Base-by-base conservation (phyloP, 1,284 basidiomycete genomes). In the Malassezia equina region DNA sequence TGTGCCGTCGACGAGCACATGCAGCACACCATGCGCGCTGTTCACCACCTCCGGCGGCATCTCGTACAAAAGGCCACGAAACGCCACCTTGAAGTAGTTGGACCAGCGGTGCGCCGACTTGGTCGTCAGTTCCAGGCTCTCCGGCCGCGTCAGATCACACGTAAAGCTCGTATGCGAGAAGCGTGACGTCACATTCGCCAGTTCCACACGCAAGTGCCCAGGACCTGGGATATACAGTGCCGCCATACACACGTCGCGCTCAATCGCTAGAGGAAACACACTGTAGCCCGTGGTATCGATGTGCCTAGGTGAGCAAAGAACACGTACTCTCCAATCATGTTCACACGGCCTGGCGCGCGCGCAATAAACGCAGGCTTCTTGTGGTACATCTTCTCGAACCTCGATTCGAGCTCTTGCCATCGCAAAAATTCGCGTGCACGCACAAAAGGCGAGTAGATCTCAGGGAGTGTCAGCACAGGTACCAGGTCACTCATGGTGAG, bases 31-130 rank as follows among this genome's bases (percentile, higher is more conserved):
- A 11, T 54, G 8, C 19, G 49, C 13, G 32, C 29, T 4, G 28
- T n/a, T 8, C 3, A 25, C 8, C 2, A 39, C 23, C 13, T 51
- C 33, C 6, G 12, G 4, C 4, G 70, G 70, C 0, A 74, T 54
- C 36, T 71, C 65, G 17, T 65, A 61, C n/a, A 63, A 60, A 15
- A 74, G 55, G 7, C 71, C 71, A 47, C 66, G 70, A 29, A 67
- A 62, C 0, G 70, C 71, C 3, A 71, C 71, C 49, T 69, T 71
- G 47, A 73, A 74, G 48, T 74, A 74, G 52, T 74, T 74, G 17
- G 70, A 67, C 71, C 71, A 74, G 12, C 69, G 49, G 45, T 60
- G 51, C 21, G 61, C 49, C 6, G 69, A 69, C n/a, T 60, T 40
- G 51, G 69, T 62, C 21, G 63, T 42, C 45, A 72, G 45, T 39